Conservation (phyloP, 331 rosid species). For the Pyrus hybrid region DNA sequence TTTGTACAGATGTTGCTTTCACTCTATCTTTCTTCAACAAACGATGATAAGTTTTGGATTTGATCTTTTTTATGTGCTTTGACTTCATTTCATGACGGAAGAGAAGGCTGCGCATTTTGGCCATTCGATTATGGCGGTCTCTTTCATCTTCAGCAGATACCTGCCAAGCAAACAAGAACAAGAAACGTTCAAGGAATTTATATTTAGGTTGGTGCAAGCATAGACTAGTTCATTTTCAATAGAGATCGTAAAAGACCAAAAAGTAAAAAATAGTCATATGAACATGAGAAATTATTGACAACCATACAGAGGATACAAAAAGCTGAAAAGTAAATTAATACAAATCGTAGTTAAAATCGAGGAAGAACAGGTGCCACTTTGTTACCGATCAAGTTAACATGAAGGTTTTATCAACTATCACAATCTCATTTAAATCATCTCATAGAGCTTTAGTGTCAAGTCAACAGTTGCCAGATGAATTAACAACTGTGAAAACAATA, state of each 20-base stretch:
- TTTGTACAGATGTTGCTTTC: constrained; percentile 43
- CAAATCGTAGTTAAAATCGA: no score
- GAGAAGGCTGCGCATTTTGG: constrained; percentile 86
- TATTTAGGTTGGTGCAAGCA: neutral
- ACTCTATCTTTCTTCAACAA: constrained; percentile 67
- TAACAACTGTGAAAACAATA: neutral
- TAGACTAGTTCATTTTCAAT: neutral
- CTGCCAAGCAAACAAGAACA: constrained; percentile 29
- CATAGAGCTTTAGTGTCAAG: neutral
- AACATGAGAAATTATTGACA: no score
- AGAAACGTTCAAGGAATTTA: neutral
- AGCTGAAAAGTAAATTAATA: no score
- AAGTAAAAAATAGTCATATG: no score
- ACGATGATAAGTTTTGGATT: constrained; percentile 78
- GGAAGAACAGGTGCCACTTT: no score
- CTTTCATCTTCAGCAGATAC: constrained; percentile 75
- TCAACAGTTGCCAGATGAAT: neutral
- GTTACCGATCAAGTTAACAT: no score
- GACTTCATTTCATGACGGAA: constrained; percentile 72
- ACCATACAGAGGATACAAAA: no score
- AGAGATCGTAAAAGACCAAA: no score
- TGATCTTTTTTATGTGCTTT: constrained; percentile 73
- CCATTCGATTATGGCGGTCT: constrained; percentile 72
- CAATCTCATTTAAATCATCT: neutral
- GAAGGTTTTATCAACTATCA: neutral